Conservation (phyloP, 495 filamentous ascomycete genomes). For the Rhizodiscina lignyota region DNA sequence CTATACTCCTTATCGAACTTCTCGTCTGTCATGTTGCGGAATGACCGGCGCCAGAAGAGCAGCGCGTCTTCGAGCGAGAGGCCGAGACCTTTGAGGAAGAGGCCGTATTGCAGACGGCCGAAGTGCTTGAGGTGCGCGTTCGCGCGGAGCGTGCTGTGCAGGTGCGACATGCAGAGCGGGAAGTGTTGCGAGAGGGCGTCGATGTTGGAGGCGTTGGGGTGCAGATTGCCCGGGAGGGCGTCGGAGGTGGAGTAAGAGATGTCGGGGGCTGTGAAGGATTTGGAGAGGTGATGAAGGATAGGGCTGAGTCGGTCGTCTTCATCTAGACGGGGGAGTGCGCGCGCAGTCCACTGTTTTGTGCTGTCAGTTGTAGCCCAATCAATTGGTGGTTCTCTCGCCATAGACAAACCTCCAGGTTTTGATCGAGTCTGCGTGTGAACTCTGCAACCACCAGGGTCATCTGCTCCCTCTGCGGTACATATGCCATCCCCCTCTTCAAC, state of each 20-base stretch:
- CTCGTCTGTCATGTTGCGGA: slow-evolving; percentile 76
- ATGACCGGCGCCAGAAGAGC: slow-evolving; percentile 80
- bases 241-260: slow-evolving; percentile 45
- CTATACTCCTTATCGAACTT: slow-evolving; percentile 89
- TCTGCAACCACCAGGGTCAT: slow-evolving; percentile 75
- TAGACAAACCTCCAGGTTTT: slow-evolving; percentile 53
- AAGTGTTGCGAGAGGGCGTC: slow-evolving; percentile 75
- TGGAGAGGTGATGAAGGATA: slow-evolving; percentile 80
- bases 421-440: slow-evolving; percentile 62
- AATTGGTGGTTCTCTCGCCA: too few relatives aligned
- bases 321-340: slow-evolving; percentile 79
- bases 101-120: slow-evolving; percentile 84
- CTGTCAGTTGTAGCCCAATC: slow-evolving; percentile 10
- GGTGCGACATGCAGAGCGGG: slow-evolving; percentile 84
- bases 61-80: slow-evolving; percentile 81
- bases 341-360: slow-evolving; percentile 50
- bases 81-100: slow-evolving; percentile 96
- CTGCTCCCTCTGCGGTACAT: slow-evolving; percentile 77
- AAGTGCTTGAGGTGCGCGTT: slow-evolving; percentile 85
- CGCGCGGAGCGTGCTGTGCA: slow-evolving; percentile 68
- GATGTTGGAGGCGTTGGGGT: slow-evolving; percentile 40
- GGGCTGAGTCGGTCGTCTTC: slow-evolving; percentile 93
- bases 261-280: slow-evolving; percentile 85
- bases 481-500: slow-evolving; percentile 68
- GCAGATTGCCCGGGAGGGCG: neutral